These are phyloP conservation scores for Coemansia sp. DNA, from an alignment of 192 early-diverging fungal species.

Conservation along the genomic window DNA sequence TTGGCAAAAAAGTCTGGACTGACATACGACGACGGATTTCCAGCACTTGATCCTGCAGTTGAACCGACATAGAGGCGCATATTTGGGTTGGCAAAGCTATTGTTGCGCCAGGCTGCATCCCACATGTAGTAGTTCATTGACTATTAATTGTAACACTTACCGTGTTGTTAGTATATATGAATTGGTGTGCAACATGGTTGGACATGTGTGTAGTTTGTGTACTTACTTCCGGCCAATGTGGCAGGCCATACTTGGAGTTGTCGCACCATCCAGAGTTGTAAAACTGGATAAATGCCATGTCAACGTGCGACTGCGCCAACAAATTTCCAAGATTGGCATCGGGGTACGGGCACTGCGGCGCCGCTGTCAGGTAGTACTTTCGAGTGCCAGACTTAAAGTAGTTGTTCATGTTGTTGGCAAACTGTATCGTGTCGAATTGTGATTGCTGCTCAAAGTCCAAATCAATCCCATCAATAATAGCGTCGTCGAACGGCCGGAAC, in stretches of 20 bases:
- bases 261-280: conserved; percentile 74
- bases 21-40: conserved; percentile 52
- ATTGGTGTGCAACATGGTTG: neutral
- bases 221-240: conserved; percentile 47
- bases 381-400: conserved; percentile 49
- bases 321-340: conserved; percentile 64
- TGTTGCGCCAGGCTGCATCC: conserved; percentile 61
- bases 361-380: conserved; percentile 64
- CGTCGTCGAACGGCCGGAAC: conserved; percentile 70
- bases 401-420: conserved; percentile 61
- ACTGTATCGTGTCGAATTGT: conserved; percentile 58
- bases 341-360: conserved; percentile 74
- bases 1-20: conserved; percentile 46
- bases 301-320: conserved; percentile 59
- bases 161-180: neutral
- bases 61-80: conserved; percentile 61
- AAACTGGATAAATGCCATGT: conserved; percentile 75
- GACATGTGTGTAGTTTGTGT: neutral
- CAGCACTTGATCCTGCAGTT: conserved; percentile 56
- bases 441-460: conserved; percentile 68
- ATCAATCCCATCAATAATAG: conserved; percentile 72
- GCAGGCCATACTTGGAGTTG: conserved; percentile 52
- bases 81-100: conserved; percentile 57
- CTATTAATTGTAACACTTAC: conserved; percentile 12
- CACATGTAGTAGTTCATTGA: conserved; percentile 57